Evolutionary conservation across 2,329 filamentous ascomycete genomes (phyloP), one percentile per base, ranked within the genome.

Genomic region (Aspergillus eucalypticola): DNA sequence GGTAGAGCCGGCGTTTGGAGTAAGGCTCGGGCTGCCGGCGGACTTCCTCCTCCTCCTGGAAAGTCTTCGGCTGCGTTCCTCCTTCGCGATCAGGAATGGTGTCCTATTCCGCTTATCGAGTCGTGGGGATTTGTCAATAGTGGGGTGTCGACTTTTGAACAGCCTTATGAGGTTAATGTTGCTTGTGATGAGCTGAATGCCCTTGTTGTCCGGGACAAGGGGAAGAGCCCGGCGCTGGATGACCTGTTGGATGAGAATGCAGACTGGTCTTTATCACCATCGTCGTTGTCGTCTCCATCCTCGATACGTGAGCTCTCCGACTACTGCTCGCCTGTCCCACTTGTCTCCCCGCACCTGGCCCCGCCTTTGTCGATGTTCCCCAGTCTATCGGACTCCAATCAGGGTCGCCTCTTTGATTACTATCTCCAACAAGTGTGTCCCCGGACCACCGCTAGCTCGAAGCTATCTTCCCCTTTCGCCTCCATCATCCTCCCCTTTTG

Each of bases 1-100:
- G 78, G 78, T 4, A 70, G 78, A 54, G 68, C 75, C 23, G 78
- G 78, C 38, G 72, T 78, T 38, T 79, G 78, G 78, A 76, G 67
- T 58, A 76, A 76, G 61, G 56, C 61, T 42, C 64, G 62, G 42
- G 39, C 63, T 27, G 61, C 61, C 64, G 70, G 53, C 11, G 62
- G 63, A 19, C 29, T 56, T 39, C 60, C 60, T 32, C 64, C 60
- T 35, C 32, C 32, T 35, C 10, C 4, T 35, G 32, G 32, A 32
- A 66, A 65, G 61, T 54, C 64, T 54, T 60, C 64, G 25, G 53
- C 61, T 15, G 64, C 61, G n/a, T 39, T 57, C 11, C 54, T 62
- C n/a, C 44, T 58, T 1, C 62, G 67, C 38, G 66, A 69, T 35
- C 66, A 66, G 21, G 60, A 70, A 53, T 75, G 73, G 70, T 71